Percentiles rank a stretch among this genome's conserved stretches.
Evolutionary conservation across 768 basidiomycete species (phyloP).

Genomic region (Mycena indigotica): DNA sequence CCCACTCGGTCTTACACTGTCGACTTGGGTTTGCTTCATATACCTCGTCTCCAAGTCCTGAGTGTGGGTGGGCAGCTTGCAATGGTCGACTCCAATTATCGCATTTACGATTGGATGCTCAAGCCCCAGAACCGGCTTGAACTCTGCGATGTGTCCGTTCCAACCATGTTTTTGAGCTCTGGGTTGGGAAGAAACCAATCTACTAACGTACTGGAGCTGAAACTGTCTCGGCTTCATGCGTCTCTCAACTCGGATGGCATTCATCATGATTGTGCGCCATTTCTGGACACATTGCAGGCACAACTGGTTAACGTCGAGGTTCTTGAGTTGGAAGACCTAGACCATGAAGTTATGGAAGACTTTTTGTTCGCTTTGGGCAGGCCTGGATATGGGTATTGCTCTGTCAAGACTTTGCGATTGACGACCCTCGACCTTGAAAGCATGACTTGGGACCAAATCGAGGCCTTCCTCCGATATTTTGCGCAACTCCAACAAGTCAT

Average conservation of each 20-base stretch:
- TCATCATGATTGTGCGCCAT: constrained; percentile 16
- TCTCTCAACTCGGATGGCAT: constrained; percentile 3
- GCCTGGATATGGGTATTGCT: constrained; percentile 5
- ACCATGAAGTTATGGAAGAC: constrained; percentile 12
- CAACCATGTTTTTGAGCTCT: constrained; percentile 15
- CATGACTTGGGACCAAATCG: background rate
- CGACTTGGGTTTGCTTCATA: constrained; percentile 1
- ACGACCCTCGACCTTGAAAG: constrained; percentile 8
- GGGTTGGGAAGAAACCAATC: background rate
- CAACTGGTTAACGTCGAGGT: background rate
- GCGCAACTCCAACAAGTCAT: constrained; percentile 5
- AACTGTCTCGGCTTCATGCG: constrained; percentile 5
- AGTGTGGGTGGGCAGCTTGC: background rate
- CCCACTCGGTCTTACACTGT: background rate
- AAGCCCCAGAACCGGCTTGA: constrained; percentile 8
- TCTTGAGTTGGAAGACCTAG: constrained; percentile 12
- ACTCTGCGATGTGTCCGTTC: constrained; percentile 2
- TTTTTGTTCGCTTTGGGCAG: constrained; percentile 11
- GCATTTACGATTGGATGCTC: constrained; percentile 5
- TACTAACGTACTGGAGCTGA: constrained; percentile 4
- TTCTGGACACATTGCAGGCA: constrained; percentile 17
- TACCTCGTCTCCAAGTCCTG: constrained; percentile 9
- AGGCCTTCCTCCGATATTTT: constrained; percentile 6
- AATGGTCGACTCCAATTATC: constrained; percentile 5
- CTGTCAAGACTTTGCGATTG: constrained; percentile 2